Evolutionary conservation across 345 rosid species (phyloP).

Genomic region (Excoecaria cochinchinensis): DNA sequence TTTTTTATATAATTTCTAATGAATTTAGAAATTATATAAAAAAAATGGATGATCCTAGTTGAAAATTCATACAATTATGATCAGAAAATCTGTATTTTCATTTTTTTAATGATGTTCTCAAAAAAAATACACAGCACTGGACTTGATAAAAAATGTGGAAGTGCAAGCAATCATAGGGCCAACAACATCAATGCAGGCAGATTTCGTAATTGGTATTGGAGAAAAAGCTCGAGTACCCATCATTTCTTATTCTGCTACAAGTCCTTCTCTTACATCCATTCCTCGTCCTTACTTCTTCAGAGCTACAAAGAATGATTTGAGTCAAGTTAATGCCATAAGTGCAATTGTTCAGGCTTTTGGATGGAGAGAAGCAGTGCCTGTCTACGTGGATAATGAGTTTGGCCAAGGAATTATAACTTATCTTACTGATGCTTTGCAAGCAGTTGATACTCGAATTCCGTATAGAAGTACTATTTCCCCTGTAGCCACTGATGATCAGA

Average conservation of each 20-base stretch:
- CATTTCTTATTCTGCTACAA: constrained; percentile 44
- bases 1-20: no score
- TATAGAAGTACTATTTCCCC: constrained; percentile 36
- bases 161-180: constrained; percentile 62
- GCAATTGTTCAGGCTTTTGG: constrained; percentile 33
- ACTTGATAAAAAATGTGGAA: constrained; percentile 42
- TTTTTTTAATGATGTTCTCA: no score
- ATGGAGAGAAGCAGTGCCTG: constrained; percentile 45
- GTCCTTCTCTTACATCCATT: constrained; percentile 32
- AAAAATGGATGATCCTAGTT: no score
- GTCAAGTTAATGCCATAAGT: constrained; percentile 45
- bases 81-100: no score
- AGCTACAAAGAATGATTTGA: constrained; percentile 40
- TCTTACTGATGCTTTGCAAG: constrained; percentile 40
- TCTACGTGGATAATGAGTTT: constrained; percentile 39
- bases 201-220: constrained; percentile 33
- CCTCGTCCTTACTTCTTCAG: constrained; percentile 38
- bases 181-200: constrained; percentile 42
- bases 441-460: constrained; percentile 15
- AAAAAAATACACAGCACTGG: constrained; percentile 32
- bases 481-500: constrained; percentile 37
- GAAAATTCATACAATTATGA: no score
- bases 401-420: constrained; percentile 47
- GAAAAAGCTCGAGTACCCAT: constrained; percentile 48
- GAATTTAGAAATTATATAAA: no score